These are phyloP conservation scores for Calonectria multiphialidica DNA, from an alignment of 2,329 filamentous ascomycete species.

Conservation along the genomic window DNA sequence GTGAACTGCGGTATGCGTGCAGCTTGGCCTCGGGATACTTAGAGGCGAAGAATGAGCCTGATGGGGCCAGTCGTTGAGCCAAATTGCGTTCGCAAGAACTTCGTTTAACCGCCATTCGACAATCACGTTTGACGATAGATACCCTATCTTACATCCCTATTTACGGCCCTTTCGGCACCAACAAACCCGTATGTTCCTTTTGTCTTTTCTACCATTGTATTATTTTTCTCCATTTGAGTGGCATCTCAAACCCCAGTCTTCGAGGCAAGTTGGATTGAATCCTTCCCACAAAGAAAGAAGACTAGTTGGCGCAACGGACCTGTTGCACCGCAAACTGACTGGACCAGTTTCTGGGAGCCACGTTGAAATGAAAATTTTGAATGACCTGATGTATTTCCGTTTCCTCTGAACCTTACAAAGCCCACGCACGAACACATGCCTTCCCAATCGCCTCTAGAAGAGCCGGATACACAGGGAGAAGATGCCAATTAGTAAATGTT, in stretches of 20 bases:
- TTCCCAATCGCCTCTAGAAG: not conserved
- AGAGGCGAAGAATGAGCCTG: not conserved
- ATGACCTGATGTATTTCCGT: not conserved
- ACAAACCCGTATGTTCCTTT: not conserved
- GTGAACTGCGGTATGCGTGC: not conserved
- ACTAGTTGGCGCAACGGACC: not conserved
- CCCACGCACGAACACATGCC: not conserved
- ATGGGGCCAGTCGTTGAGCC: not conserved
- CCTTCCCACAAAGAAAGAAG: not conserved
- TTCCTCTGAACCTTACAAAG: not conserved
- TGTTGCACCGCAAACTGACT: not conserved
- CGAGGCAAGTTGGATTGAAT: not conserved
- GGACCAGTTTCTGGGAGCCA: not conserved
- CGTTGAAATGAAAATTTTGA: not conserved
- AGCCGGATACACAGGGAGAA: not conserved
- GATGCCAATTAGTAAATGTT: not conserved
- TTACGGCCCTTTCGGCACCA: slow-evolving; percentile 1
- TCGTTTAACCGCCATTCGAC: not conserved
- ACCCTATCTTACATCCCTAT: not conserved
- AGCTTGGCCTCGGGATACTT: not conserved
- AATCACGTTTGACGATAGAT: slow-evolving; percentile 1
- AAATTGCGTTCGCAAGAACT: not conserved
- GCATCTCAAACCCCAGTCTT: not conserved
- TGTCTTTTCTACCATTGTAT: slow-evolving; percentile 1
- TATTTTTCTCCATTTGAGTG: slow-evolving; percentile 1